A percentile compares a stretch with the other conserved stretches of the same genome.
Conservation (phyloP, 2,329 filamentous ascomycete genomes). For the Seiridium unicorne region DNA sequence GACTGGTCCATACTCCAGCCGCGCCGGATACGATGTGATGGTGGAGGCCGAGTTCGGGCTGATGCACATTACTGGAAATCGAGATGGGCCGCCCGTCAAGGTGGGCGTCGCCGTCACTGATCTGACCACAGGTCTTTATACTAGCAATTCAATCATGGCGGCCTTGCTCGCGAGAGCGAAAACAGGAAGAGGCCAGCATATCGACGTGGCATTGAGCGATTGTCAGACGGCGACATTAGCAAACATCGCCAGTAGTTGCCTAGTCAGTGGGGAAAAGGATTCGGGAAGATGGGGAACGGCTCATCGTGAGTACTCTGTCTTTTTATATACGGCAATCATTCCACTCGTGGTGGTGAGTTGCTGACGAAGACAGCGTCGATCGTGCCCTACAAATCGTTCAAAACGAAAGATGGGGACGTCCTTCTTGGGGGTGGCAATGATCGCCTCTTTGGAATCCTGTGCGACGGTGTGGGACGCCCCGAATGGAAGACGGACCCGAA, state of each 20-base stretch:
- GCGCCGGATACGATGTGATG: conserved; percentile 98
- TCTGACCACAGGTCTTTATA: conserved; percentile 91
- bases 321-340: no score
- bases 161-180: conserved; percentile 74
- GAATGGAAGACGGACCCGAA: conserved; percentile 60
- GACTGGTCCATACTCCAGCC: conserved; percentile 81
- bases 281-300: conserved; percentile 93
- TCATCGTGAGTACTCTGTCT: conserved; percentile 62
- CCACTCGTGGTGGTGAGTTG: not conserved
- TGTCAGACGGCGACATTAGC: conserved; percentile 91
- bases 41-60: conserved; percentile 97
- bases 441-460: conserved; percentile 64
- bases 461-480: conserved; percentile 54
- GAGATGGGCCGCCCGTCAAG: conserved; percentile 90
- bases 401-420: conserved; percentile 68
- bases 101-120: conserved; percentile 97
- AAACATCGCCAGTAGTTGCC: conserved; percentile 91
- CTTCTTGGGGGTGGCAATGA: conserved; percentile 74
- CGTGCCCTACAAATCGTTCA: conserved; percentile 88
- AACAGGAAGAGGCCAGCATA: conserved; percentile 82
- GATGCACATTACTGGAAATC: conserved; percentile 94
- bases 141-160: conserved; percentile 93
- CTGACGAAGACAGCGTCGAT: conserved; percentile 69
- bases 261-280: conserved; percentile 86
- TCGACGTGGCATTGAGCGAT: conserved; percentile 88